Evolutionary conservation across 495 filamentous ascomycete genomes (phyloP).

Genomic region (Glutinoglossum americanum): DNA sequence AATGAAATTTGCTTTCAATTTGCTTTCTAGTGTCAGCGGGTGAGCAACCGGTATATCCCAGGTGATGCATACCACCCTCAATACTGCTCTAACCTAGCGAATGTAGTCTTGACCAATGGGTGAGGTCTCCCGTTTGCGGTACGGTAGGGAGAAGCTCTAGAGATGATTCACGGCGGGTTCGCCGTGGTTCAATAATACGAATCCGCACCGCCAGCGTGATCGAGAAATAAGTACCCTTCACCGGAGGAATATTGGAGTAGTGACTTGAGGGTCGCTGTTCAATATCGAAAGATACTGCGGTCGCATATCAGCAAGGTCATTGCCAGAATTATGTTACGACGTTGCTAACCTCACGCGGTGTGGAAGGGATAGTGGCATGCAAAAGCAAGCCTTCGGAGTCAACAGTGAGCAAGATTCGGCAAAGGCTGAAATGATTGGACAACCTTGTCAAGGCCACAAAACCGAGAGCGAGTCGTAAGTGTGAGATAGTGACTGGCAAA

Average conservation of each 20-base stretch:
- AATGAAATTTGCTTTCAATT: not conserved
- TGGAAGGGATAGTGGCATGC: not conserved
- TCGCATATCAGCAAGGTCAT: not conserved
- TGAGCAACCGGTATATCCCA: not conserved
- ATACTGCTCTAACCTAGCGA: not conserved
- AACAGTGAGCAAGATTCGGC: not conserved
- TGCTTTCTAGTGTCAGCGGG: not conserved
- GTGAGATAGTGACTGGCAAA: not conserved
- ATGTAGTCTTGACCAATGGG: not conserved
- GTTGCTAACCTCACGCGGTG: not conserved
- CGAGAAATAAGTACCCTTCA: not conserved
- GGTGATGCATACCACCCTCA: not conserved
- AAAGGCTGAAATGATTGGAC: not conserved
- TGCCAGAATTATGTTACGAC: not conserved
- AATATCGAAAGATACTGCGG: not conserved
- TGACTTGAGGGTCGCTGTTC: not conserved
- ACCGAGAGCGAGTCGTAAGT: not conserved
- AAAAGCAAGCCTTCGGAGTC: not conserved
- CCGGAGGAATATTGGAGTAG: not conserved
- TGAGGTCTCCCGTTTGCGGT: not conserved
- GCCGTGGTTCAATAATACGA: not conserved
- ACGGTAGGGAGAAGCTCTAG: not conserved
- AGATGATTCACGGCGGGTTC: not conserved
- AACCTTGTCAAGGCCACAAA: not conserved
- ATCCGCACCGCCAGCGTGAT: not conserved